phyloP scores from a whole-genome alignment of 1,284 basidiomycete genomes.

The Moesziomyces parantarcticus region DNA sequence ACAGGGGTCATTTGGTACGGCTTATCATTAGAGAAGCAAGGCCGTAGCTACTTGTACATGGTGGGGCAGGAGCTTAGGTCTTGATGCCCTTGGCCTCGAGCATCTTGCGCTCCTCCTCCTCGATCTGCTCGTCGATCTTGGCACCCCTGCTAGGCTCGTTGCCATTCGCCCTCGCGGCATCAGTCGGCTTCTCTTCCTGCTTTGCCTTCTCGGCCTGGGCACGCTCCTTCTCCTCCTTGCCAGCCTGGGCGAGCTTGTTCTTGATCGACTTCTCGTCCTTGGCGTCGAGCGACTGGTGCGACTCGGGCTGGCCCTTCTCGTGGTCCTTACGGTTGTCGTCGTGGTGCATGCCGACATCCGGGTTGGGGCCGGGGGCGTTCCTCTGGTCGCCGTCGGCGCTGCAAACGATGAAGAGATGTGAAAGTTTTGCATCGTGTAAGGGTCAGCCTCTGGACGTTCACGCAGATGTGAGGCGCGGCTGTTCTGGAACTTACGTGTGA shows the following conservation, averaged over 20 bases:
- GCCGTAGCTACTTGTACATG: background rate
- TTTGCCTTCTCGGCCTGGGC: conserved; percentile 44
- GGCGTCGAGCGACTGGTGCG: conserved; percentile 56
- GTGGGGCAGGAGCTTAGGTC: conserved; percentile 2
- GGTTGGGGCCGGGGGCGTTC: conserved; percentile 50
- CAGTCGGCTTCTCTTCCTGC: conserved; percentile 45
- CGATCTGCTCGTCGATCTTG: conserved; percentile 74
- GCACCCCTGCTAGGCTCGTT: conserved; percentile 76
- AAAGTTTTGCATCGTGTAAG: background rate
- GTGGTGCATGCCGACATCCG: conserved; percentile 50
- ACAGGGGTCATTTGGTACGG: background rate
- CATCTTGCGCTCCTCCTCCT: conserved; percentile 68
- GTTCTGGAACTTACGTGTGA: conserved; percentile 40
- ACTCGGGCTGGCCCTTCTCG: conserved; percentile 59
- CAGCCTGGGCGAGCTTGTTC: conserved; percentile 63
- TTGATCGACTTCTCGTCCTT: conserved; percentile 63
- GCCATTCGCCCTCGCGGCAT: conserved; percentile 69
- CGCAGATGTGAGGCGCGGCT: background rate
- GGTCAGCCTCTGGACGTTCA: background rate
- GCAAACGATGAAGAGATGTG: background rate
- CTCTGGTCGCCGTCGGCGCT: conserved; percentile 57
- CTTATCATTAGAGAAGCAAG: background rate
- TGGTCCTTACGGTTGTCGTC: conserved; percentile 54
- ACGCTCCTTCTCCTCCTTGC: conserved; percentile 57
- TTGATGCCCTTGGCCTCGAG: conserved; percentile 66